phyloP scores from a whole-genome alignment of 2,329 filamentous ascomycete genomes.

The Mariannaea sp. region DNA sequence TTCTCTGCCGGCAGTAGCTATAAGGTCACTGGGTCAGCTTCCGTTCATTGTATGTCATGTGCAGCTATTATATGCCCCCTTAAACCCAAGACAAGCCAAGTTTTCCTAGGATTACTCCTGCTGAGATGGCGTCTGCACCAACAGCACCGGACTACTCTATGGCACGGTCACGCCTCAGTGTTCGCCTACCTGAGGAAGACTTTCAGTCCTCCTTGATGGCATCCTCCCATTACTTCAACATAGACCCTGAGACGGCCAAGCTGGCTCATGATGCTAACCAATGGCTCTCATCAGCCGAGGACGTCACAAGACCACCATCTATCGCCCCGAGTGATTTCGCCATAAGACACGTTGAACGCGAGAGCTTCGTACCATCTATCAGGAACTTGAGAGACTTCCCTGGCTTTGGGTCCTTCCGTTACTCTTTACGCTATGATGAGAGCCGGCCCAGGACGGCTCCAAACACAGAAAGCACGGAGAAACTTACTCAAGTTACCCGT shows the following conservation, averaged over 20 bases:
- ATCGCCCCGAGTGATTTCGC: constrained; percentile 32
- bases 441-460: constrained; percentile 27
- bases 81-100: constrained; percentile 6
- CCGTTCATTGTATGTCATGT: neutral
- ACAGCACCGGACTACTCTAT: constrained; percentile 38
- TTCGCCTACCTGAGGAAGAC: constrained; percentile 34
- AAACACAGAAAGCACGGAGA: constrained; percentile 37
- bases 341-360: constrained; percentile 28
- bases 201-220: constrained; percentile 32
- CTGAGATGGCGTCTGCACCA: constrained; percentile 38
- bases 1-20: neutral
- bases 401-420: constrained; percentile 32
- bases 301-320: constrained; percentile 31
- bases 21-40: constrained; percentile 8
- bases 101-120: neutral
- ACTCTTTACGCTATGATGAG: constrained; percentile 32
- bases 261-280: constrained; percentile 29
- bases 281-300: constrained; percentile 34
- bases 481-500: constrained; percentile 23
- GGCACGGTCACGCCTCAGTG: constrained; percentile 34
- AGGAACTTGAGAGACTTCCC: constrained; percentile 25
- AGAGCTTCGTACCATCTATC: constrained; percentile 21
- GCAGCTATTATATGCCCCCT: constrained; percentile 13
- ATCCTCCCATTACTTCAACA: constrained; percentile 34
- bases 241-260: constrained; percentile 31